phyloP scores from a whole-genome alignment of 192 early-diverging fungal species.

The Cladochytrium replicatum region DNA sequence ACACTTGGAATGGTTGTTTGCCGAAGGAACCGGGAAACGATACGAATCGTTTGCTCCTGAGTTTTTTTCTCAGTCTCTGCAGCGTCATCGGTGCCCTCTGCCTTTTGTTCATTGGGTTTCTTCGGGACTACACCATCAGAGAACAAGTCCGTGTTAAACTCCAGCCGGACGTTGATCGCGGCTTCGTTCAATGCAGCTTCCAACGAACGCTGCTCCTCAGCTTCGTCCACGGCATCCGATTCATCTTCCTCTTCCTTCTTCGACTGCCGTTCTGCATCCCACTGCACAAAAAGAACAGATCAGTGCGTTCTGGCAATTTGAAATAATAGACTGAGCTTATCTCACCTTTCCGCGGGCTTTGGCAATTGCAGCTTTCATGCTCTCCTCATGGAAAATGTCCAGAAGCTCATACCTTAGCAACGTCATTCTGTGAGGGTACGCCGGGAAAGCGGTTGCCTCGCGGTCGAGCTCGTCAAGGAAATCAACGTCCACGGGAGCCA shows the following conservation, averaged over 20 bases:
- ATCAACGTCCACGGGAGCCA: slow-evolving; percentile 82
- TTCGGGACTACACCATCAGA: no score
- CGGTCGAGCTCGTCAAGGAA: slow-evolving; percentile 62
- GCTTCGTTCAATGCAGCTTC: slow-evolving; percentile 4
- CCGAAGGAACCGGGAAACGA: slow-evolving; percentile 66
- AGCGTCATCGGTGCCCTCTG: slow-evolving; percentile 23
- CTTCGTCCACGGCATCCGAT: neutral
- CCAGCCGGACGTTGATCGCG: slow-evolving; percentile 40
- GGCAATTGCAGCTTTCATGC: slow-evolving; percentile 40
- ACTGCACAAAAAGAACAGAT: neutral
- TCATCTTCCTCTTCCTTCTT: slow-evolving; percentile 10
- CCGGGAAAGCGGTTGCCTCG: slow-evolving; percentile 40
- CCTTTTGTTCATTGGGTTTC: neutral
- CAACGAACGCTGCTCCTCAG: neutral
- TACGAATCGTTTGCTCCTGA: slow-evolving; percentile 58
- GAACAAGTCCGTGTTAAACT: slow-evolving; percentile 51
- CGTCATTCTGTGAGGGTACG: slow-evolving; percentile 79
- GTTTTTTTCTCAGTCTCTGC: slow-evolving; percentile 19
- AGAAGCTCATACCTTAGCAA: slow-evolving; percentile 83
- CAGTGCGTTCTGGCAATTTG: no score
- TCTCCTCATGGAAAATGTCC: slow-evolving; percentile 73
- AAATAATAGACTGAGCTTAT: no score
- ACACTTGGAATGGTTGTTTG: slow-evolving; percentile 37
- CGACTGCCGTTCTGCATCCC: neutral
- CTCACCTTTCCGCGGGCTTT: slow-evolving; percentile 15